These are phyloP conservation scores for Penicillium decumbens DNA, from an alignment of 2,329 filamentous ascomycete species.

Conservation along the genomic window DNA sequence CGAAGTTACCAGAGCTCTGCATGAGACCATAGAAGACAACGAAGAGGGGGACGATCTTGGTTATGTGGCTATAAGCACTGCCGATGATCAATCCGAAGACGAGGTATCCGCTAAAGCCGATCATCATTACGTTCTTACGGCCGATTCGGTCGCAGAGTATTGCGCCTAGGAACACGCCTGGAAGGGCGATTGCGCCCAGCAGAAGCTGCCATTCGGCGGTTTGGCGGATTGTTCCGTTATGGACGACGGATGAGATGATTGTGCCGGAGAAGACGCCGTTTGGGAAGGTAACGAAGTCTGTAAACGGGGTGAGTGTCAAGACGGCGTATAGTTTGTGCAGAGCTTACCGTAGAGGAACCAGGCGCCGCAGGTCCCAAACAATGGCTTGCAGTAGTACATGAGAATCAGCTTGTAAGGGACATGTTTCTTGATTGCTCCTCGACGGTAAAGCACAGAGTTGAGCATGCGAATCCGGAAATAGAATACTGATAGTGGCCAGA, in stretches of 20 bases:
- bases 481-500: constrained; percentile 52
- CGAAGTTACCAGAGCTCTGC: constrained; percentile 49
- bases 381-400: constrained; percentile 52
- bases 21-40: constrained; percentile 52
- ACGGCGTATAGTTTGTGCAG: background rate
- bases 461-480: constrained; percentile 54
- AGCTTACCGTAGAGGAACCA: constrained; percentile 50
- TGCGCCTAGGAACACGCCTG: constrained; percentile 50
- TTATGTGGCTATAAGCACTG: constrained; percentile 46
- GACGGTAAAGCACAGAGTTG: constrained; percentile 50
- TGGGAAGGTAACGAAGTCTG: constrained; percentile 45
- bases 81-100: constrained; percentile 53
- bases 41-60: constrained; percentile 49
- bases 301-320: background rate
- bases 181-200: constrained; percentile 39
- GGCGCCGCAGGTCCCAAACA: constrained; percentile 52
- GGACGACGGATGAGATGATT: constrained; percentile 42
- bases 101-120: constrained; percentile 50
- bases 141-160: constrained; percentile 48
- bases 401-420: constrained; percentile 51
- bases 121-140: constrained; percentile 49
- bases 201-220: constrained; percentile 51
- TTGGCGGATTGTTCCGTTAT: constrained; percentile 37
- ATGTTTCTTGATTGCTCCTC: constrained; percentile 50
- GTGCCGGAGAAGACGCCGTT: constrained; percentile 47